Evolutionary conservation across 2,329 filamentous ascomycete species (phyloP).

Genomic region (Lachnellula occidentalis): DNA sequence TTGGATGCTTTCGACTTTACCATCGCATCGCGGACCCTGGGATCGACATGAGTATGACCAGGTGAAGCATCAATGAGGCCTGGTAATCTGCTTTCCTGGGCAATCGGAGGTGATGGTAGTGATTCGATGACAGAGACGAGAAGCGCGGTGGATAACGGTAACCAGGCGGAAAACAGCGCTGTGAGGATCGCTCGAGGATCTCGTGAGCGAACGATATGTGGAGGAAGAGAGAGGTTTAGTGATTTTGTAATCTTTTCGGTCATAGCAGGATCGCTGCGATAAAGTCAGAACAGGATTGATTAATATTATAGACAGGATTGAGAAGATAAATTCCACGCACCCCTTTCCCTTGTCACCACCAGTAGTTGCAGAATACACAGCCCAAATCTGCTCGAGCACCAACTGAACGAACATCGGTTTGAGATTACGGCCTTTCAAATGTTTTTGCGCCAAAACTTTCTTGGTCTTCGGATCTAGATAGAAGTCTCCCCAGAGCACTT

Average conservation of each 20-base stretch:
- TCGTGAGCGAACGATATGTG: constrained; percentile 77
- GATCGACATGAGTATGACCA: constrained; percentile 65
- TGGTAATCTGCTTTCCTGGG: constrained; percentile 76
- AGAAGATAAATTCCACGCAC: constrained; percentile 45
- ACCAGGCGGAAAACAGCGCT: constrained; percentile 81
- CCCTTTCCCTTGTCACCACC: constrained; percentile 78
- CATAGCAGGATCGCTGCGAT: constrained; percentile 62
- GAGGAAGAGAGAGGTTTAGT: constrained; percentile 73
- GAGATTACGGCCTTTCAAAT: constrained; percentile 82
- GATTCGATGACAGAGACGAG: constrained; percentile 93
- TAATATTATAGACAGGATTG: constrained; percentile 24
- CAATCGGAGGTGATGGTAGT: constrained; percentile 73
- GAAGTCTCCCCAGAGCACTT: constrained; percentile 93
- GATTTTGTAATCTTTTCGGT: constrained; percentile 95
- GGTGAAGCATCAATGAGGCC: constrained; percentile 75
- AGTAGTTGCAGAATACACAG: constrained; percentile 84
- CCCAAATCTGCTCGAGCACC: constrained; percentile 93
- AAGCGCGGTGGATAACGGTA: constrained; percentile 86
- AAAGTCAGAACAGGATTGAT: constrained; percentile 27
- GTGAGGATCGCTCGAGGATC: constrained; percentile 81
- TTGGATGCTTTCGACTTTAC: constrained; percentile 65
- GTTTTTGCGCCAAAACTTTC: constrained; percentile 82
- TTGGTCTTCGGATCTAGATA: constrained; percentile 97
- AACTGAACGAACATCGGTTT: constrained; percentile 98
- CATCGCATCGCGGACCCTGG: constrained; percentile 72